Base-by-base conservation (phyloP, 179 eudicot species). In the Beta macrorhiza region DNA sequence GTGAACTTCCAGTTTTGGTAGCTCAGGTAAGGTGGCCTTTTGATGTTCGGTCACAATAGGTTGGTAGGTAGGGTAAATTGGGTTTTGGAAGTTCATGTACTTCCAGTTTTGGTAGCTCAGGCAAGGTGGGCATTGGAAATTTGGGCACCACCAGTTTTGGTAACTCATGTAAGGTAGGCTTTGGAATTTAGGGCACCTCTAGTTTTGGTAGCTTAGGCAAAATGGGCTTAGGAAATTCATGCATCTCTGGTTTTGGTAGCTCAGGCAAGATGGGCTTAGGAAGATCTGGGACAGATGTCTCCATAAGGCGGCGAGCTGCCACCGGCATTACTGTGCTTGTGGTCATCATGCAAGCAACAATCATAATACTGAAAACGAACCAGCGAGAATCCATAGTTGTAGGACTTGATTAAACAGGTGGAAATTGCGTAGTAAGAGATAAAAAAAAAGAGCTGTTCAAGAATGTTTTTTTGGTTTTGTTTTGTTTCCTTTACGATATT, bases 281-380 rank as follows among this genome's bases (percentile, higher is more conserved):
- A 9, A 78, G 70, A 52, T 87, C 79, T 2, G 87, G 89, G 49
- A 81, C 29, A 51, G 82, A 47, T n/a, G 74, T 29, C 67, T 85
- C 86, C 9, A 82, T 58, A 58, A 80, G 87, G 61, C n/a, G 87
- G 16, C 86, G 84, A 55, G 84, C 82, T 19, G 68, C 71, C 22
- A 64, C 78, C 2, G 29, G 44, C 19, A 45, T 57, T 63, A 55
- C 49, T 63, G 61, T 77, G 74, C 14, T 58, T 37, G 73, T 49
- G 52, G 44, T 58, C 77, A 79, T 58, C 55, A 83, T 44, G 80
- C 32, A 71, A 74, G 56, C 62, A 72, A 55, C 51, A 20, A 78
- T 19, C 11, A 82, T 7, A 47, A 78, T 6, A 17, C 63, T 62
- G 3, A 78, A 32, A 17, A 56, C 58, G 15, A 56, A 68, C 1